Evolutionary conservation across 179 eudicot genomes (phyloP), one percentile per base, ranked within the genome.

Genomic region (Corrigiola litoralis): DNA sequence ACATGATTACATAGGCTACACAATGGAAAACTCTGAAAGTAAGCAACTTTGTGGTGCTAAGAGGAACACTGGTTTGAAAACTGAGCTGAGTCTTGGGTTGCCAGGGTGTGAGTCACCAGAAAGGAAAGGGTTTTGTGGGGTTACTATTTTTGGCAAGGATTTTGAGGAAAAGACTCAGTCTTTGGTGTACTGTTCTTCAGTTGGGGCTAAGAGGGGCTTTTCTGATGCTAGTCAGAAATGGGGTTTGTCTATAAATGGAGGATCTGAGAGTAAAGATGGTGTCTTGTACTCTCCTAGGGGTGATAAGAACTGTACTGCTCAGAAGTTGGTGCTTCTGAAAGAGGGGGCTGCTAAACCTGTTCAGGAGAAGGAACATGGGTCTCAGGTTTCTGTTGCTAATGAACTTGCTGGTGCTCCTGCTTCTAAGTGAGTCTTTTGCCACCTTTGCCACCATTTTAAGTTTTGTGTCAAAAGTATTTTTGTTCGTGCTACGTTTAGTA

Each of bases 11-110:
- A 84, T 82, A 82, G 84, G 87, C 46, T 69, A 78, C 57, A 58
- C 79, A 34, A 70, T 75, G 81, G 88, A 75, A 76, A 73, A 73
- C 76, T 65, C 73, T 68, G 67, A 29, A 69, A 61, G 23, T 1
- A 34, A 62, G 32, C 61, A 12, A 36, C 50, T 46, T 73, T 75
- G 55, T 63, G 69, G 13, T 20, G 52, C 32, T 60, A 75, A 63
- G 59, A 78, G 63, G 45, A 73, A 34, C 11, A 55, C 29, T 72
- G 78, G 38, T 37, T 61, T 87, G 44, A 85, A 75, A 62, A 88
- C 95, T 21, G 95, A 88, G 77, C 69, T 89, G 37, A 80, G 94
- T 52, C 90, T 89, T 55, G 96, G 96, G 20, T 78, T 89, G 71
- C 96, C 96, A 56, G 90, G 96, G 28, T 81, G 77, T 24, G 82